Percentiles rank a stretch among this genome's conserved stretches.
phyloP scores from a whole-genome alignment of 331 rosid species.

The Stylosanthes scabra region DNA sequence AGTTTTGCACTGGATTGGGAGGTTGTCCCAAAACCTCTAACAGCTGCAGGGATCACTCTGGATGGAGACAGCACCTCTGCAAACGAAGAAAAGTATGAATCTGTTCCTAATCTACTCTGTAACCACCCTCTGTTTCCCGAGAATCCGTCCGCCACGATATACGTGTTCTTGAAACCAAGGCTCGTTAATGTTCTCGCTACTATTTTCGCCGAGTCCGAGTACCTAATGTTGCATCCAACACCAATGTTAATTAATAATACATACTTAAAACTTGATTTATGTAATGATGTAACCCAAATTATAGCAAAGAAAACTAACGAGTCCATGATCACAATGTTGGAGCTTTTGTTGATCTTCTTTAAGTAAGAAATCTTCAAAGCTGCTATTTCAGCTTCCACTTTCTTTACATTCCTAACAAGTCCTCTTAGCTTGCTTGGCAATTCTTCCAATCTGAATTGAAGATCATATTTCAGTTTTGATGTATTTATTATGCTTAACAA shows the following conservation, averaged over 20 bases:
- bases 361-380: slow-evolving; percentile 85
- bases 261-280: too few relatives aligned
- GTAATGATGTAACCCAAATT: background rate
- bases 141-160: slow-evolving; percentile 88
- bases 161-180: slow-evolving; percentile 74
- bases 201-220: slow-evolving; percentile 80
- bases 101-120: slow-evolving; percentile 89
- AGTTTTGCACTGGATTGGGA: slow-evolving; percentile 60
- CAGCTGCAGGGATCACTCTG: slow-evolving; percentile 63
- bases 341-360: slow-evolving; percentile 82
- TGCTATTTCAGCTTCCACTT: slow-evolving; percentile 87
- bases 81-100: slow-evolving; percentile 73
- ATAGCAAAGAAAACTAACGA: slow-evolving; percentile 61
- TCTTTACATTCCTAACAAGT: slow-evolving; percentile 76
- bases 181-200: slow-evolving; percentile 75
- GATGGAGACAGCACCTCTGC: slow-evolving; percentile 88
- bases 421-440: slow-evolving; percentile 80
- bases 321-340: slow-evolving; percentile 75
- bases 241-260: background rate
- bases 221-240: slow-evolving; percentile 50
- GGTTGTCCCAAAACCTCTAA: slow-evolving; percentile 67
- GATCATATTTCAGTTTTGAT: slow-evolving; percentile 6
- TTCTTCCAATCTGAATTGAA: slow-evolving; percentile 80
- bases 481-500: background rate
- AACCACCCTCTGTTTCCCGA: slow-evolving; percentile 89